These are phyloP conservation scores for Emericellopsis cladophorae DNA, from an alignment of 2,329 filamentous ascomycete genomes.

Conservation along the genomic window DNA sequence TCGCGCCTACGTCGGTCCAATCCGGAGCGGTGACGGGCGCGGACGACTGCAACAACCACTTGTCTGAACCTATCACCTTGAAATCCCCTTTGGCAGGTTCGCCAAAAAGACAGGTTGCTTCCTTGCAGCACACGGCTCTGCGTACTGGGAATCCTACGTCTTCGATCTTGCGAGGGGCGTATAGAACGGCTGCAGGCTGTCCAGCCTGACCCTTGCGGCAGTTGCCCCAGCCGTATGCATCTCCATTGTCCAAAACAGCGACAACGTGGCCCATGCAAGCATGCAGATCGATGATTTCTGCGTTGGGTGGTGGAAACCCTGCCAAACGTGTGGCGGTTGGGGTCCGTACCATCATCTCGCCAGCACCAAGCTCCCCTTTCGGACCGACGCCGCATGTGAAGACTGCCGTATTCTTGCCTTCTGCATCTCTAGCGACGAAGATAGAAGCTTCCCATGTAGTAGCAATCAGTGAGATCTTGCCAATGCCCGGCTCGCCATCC, in stretches of 20 bases:
- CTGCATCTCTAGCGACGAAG: constrained; percentile 35
- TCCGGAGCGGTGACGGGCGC: constrained; percentile 37
- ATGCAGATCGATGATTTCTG: constrained; percentile 49
- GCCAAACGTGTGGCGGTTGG: constrained; percentile 35
- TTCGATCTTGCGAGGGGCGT: constrained; percentile 48
- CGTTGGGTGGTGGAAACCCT: constrained; percentile 50
- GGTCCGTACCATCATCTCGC: constrained; percentile 35
- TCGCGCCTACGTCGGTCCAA: constrained; percentile 61
- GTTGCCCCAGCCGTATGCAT: constrained; percentile 80
- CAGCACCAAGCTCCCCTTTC: constrained; percentile 63
- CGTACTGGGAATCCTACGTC: constrained; percentile 47
- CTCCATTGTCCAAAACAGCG: constrained; percentile 59
- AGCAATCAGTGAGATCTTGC: constrained; percentile 32
- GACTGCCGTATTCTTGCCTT: constrained; percentile 32
- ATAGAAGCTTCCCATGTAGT: constrained; percentile 72
- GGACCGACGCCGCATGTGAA: constrained; percentile 53
- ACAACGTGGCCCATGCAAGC: constrained; percentile 72
- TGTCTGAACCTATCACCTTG: constrained; percentile 60
- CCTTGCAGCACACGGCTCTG: constrained; percentile 65
- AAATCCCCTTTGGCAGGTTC: constrained; percentile 43
- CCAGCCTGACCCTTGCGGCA: constrained; percentile 79
- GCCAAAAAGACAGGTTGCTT: constrained; percentile 68
- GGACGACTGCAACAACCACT: constrained; percentile 50
- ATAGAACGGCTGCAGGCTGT: constrained; percentile 35
- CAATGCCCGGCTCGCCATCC: constrained; percentile 13